Base-by-base conservation (phyloP, 495 filamentous ascomycete genomes). In the Lichina pygmaea region DNA sequence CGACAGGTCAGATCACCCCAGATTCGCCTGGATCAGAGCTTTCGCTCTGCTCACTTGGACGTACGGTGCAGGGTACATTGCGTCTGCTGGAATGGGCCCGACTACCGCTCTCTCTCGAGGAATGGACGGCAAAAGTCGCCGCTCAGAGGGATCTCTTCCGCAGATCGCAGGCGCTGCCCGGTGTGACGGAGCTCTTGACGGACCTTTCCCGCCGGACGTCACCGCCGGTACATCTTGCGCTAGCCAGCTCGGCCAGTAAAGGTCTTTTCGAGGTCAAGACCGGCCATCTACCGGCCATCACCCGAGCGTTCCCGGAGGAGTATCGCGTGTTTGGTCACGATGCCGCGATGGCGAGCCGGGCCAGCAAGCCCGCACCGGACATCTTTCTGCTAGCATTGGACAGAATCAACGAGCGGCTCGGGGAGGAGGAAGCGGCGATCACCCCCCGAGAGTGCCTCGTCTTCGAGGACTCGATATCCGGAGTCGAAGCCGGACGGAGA, bases 391-490 rank as follows among this genome's bases (percentile, higher is more conserved):
- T 94, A 0, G 89, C 89, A 0, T 60, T 97, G 42, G 65, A 81
- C 60, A 79, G 73, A 2, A 76, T 97, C 52, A 97, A 97, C 59
- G 63, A 63, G 3, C 70, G 10, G 8, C 10, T 45, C 11, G 53
- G 48, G 10, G 60, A 66, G 39, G 75, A 73, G 0, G 73, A 86
- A 54, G 57, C 60, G 33, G 73, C 77, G 50, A 75, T 99, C 39
- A 64, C 52, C 42, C 81, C 85, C 0, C 77, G 77, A 51, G 89
- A 99, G 57, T 94, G 86, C 58, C 64, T 99, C 8, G 89, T 99
- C 0, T 94, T 99, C 54, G 89, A 99, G 58, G 89, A 99, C 57
- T 76, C 74, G 24, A 86, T 95, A 4, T 81, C 83, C 0, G 89
- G 89, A 0, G 83, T 93, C 0, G 89, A 99, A 62, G 72, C 86